A percentile compares a stretch with the other conserved stretches of the same genome.
Conservation (phyloP, 257 asterid species). For the Gentiana dahurica region DNA sequence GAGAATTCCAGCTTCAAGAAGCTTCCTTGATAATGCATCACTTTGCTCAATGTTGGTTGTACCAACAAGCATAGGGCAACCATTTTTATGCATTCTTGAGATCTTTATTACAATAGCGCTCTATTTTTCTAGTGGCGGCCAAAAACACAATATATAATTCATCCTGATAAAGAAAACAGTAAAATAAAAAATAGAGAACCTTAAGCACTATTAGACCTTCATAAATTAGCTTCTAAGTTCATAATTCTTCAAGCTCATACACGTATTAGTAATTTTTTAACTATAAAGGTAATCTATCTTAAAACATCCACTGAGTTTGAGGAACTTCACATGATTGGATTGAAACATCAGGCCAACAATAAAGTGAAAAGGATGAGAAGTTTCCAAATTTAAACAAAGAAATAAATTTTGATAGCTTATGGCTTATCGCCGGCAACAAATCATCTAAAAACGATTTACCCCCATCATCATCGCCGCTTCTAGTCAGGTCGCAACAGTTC, state of each 20-base stretch:
- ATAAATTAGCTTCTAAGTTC: too few relatives aligned
- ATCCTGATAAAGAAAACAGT: conserved; percentile 40
- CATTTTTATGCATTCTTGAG: conserved; percentile 92
- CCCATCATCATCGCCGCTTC: too few relatives aligned
- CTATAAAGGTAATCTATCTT: conserved; percentile 47
- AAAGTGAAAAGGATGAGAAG: conserved; percentile 2
- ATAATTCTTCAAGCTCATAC: too few relatives aligned
- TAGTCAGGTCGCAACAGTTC: too few relatives aligned
- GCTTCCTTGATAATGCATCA: conserved; percentile 79
- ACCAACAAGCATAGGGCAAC: conserved; percentile 96
- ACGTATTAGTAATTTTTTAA: too few relatives aligned
- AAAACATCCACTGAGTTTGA: conserved; percentile 98
- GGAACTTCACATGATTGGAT: conserved; percentile 52
- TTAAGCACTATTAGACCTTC: neutral
- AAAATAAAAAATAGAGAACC: neutral
- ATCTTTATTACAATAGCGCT: conserved; percentile 92
- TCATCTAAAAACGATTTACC: too few relatives aligned
- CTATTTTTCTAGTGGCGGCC: conserved; percentile 86
- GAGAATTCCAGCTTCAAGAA: conserved; percentile 72
- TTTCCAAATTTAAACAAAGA: conserved; percentile 61
- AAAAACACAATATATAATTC: conserved; percentile 93
- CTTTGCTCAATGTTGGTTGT: conserved; percentile 99
- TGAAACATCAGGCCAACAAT: neutral
- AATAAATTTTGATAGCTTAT: conserved; percentile 98
- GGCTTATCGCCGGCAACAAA: too few relatives aligned